Percentiles rank a stretch among this genome's conserved stretches.
Conservation (phyloP, 805 yeast species). For the Priceomyces melissophilus region DNA sequence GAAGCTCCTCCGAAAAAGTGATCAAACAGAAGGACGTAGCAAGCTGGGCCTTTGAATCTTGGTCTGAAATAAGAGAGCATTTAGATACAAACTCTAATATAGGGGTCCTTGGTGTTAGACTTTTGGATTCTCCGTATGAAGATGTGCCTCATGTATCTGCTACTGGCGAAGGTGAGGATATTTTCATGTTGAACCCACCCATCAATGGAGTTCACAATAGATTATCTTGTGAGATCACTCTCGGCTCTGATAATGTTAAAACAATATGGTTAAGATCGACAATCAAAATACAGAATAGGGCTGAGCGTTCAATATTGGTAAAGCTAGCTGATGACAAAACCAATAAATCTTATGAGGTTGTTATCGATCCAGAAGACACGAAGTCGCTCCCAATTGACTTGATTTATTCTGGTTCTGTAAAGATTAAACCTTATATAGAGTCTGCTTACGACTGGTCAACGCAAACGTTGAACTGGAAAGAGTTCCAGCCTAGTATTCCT, state of each 20-base stretch:
- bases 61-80: conserved; percentile 82
- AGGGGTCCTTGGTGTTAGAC: conserved; percentile 61
- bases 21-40: conserved; percentile 48
- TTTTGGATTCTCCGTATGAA: conserved; percentile 55
- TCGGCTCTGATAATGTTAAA: conserved; percentile 78
- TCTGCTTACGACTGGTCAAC: conserved; percentile 67
- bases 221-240: conserved; percentile 63
- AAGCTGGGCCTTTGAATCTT: conserved; percentile 94
- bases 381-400: conserved; percentile 71
- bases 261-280: conserved; percentile 77
- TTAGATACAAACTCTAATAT: conserved; percentile 60
- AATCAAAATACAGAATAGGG: conserved; percentile 58
- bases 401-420: conserved; percentile 57
- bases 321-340: conserved; percentile 25
- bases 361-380: conserved; percentile 52
- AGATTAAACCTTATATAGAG: conserved; percentile 58
- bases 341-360: conserved; percentile 20
- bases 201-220: conserved; percentile 65
- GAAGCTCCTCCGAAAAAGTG: conserved; percentile 17
- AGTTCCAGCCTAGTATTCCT: conserved; percentile 48
- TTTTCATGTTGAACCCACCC: conserved; percentile 65
- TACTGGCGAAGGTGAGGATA: conserved; percentile 77
- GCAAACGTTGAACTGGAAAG: conserved; percentile 62
- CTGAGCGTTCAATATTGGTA: conserved; percentile 57
- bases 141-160: conserved; percentile 58